Percentiles rank a stretch among this genome's conserved stretches.
phyloP scores from a whole-genome alignment of 176 grass and related monocot genomes.

The Themeda triandra region DNA sequence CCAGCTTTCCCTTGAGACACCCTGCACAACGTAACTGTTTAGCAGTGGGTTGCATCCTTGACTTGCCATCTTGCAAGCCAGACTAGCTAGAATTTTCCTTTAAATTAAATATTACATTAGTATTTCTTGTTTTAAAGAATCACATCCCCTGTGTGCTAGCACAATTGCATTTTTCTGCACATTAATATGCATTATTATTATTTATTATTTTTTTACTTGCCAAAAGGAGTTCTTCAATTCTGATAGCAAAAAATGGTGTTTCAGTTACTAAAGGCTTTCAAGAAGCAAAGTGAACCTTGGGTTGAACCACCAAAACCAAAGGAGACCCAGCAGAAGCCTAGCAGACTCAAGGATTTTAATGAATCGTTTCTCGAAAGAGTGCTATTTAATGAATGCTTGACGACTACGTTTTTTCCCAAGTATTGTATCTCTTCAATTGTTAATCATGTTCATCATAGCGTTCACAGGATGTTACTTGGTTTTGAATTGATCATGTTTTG shows the following conservation, averaged over 20 bases:
- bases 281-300: neutral
- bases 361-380: neutral
- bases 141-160: neutral
- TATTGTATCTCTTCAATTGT: neutral
- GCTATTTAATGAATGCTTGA: slow-evolving; percentile 9
- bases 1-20: neutral
- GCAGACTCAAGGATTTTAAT: neutral
- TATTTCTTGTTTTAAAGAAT: neutral
- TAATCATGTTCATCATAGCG: neutral
- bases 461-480: neutral
- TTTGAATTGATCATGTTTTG: neutral
- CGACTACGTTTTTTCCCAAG: neutral
- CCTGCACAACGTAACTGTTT: neutral
- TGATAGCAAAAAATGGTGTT: neutral
- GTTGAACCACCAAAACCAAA: neutral
- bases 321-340: neutral
- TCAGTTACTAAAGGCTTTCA: neutral
- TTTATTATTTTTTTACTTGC: neutral
- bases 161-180: neutral
- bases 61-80: neutral
- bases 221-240: neutral
- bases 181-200: neutral
- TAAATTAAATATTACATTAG: neutral
- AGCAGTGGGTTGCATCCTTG: neutral
- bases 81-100: neutral